phyloP scores from a whole-genome alignment of 441 rosid species.

The Euphorbia corollata region DNA sequence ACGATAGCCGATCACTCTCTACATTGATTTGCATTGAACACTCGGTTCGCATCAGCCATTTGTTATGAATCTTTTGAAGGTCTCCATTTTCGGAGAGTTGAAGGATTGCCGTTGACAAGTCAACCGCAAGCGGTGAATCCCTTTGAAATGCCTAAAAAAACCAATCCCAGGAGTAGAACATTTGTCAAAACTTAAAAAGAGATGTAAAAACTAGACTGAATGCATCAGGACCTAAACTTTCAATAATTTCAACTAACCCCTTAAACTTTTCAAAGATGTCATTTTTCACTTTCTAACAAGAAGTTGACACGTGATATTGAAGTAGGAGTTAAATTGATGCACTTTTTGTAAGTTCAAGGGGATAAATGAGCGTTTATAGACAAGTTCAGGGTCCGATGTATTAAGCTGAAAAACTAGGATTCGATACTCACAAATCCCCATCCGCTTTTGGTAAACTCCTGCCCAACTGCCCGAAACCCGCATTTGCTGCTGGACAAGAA shows the following conservation, averaged over 20 bases:
- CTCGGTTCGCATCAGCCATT: slow-evolving; percentile 52
- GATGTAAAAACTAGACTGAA: no score
- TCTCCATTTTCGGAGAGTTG: slow-evolving; percentile 82
- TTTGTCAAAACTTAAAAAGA: neutral
- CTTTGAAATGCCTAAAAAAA: slow-evolving; percentile 73
- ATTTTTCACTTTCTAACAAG: neutral
- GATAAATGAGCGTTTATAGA: neutral
- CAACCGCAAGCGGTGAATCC: slow-evolving; percentile 88
- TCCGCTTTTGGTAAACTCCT: slow-evolving; percentile 81
- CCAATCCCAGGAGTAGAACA: slow-evolving; percentile 10
- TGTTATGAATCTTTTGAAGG: slow-evolving; percentile 64
- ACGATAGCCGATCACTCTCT: slow-evolving; percentile 45
- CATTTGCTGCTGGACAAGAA: slow-evolving; percentile 64
- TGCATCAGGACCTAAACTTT: neutral
- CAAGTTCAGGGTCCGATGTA: neutral
- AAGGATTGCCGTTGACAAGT: slow-evolving; percentile 80
- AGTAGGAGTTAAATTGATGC: neutral
- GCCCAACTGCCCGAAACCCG: slow-evolving; percentile 66
- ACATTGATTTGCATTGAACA: slow-evolving; percentile 40
- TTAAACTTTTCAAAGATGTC: no score
- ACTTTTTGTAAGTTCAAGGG: neutral
- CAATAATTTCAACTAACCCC: neutral
- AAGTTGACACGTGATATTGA: neutral
- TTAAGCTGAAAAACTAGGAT: neutral
- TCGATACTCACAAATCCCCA: slow-evolving; percentile 88